A percentile compares a stretch with the other conserved stretches of the same genome.
phyloP scores from a whole-genome alignment of 257 asterid genomes.

The Ajuga chamaepitys region DNA sequence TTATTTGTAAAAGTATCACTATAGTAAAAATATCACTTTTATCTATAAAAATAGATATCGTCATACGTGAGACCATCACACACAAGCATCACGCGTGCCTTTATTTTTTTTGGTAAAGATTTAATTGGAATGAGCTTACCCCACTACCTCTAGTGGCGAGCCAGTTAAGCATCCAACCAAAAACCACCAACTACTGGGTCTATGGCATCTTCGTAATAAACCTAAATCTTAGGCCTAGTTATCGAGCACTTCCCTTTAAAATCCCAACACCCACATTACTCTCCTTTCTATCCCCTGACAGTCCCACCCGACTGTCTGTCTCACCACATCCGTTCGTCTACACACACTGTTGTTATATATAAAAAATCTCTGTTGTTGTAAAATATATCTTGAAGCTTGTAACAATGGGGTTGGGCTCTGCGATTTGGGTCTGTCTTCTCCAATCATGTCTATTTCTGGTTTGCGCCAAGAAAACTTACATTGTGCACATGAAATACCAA shows the following conservation, averaged over 20 bases:
- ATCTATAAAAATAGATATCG: too few relatives aligned
- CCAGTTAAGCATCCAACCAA: background rate
- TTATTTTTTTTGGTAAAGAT: too few relatives aligned
- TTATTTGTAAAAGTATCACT: too few relatives aligned
- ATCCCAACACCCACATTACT: constrained; percentile 4
- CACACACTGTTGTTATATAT: background rate
- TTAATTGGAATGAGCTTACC: background rate
- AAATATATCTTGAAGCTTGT: background rate
- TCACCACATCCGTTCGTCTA: background rate
- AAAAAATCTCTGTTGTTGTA: background rate
- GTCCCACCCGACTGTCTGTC: constrained; percentile 14
- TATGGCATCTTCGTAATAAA: constrained; percentile 26
- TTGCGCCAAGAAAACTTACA: constrained; percentile 27
- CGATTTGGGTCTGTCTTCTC: constrained; percentile 14
- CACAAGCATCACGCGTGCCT: too few relatives aligned
- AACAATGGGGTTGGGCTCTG: constrained; percentile 20
- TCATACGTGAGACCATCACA: too few relatives aligned
- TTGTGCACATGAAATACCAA: constrained; percentile 39
- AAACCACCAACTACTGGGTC: constrained; percentile 7
- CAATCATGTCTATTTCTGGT: constrained; percentile 15
- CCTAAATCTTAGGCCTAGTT: background rate
- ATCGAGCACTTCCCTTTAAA: background rate
- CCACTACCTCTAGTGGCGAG: constrained; percentile 2
- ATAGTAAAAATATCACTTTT: too few relatives aligned
- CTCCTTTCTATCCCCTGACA: constrained; percentile 15